These are phyloP conservation scores for Biscogniauxia marginata DNA, from an alignment of 2,329 filamentous ascomycete species.

Conservation along the genomic window DNA sequence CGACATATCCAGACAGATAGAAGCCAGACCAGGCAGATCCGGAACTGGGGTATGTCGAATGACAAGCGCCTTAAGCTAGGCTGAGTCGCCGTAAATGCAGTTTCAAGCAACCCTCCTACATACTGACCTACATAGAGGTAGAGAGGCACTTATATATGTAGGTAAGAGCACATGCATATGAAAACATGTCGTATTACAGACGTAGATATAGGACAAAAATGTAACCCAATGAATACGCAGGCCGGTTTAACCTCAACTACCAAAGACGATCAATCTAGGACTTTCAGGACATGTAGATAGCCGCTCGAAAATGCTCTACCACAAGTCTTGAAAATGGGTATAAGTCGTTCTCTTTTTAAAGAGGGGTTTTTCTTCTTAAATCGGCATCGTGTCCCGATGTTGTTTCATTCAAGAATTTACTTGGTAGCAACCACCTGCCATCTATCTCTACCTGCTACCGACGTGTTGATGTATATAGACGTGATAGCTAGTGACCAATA, in stretches of 20 bases:
- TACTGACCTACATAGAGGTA: background rate
- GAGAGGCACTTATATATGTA: background rate
- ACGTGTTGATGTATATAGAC: background rate
- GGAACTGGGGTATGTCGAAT: background rate
- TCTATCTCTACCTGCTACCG: background rate
- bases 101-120: background rate
- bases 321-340: background rate
- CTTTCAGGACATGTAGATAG: slow-evolving; percentile 1
- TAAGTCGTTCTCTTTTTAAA: no score
- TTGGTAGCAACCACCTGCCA: no score
- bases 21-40: background rate
- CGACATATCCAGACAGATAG: background rate
- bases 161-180: background rate
- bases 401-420: background rate
- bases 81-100: background rate
- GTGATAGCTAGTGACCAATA: background rate
- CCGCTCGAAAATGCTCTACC: background rate
- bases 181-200: background rate
- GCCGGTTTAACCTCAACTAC: no score
- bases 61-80: background rate
- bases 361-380: no score
- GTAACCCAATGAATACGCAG: background rate
- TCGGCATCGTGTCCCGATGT: background rate
- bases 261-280: no score
- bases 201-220: background rate